Evolutionary conservation across 192 early-diverging fungal genomes (phyloP).

Genomic region (Podila verticillata): DNA sequence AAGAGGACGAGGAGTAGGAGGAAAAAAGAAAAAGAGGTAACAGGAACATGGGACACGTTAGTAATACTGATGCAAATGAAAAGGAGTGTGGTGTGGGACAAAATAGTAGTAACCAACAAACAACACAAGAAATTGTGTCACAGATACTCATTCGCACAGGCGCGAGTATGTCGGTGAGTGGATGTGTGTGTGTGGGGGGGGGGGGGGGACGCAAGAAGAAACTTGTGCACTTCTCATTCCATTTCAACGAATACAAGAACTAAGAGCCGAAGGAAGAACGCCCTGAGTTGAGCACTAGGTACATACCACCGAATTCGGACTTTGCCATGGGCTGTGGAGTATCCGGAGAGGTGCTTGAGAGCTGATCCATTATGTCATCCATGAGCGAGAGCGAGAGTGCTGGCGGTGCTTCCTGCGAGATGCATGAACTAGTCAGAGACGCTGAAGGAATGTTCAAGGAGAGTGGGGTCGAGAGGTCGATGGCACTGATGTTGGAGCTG

Average conservation of each 20-base stretch:
- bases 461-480: conserved; percentile 2
- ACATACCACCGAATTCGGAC: conserved; percentile 24
- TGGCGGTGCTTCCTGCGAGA: not conserved
- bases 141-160: no score
- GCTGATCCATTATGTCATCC: conserved; percentile 45
- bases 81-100: not conserved
- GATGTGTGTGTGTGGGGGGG: no score
- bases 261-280: no score
- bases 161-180: no score
- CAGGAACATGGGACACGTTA: not conserved
- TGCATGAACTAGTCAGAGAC: not conserved
- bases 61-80: not conserved
- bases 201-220: no score
- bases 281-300: not conserved
- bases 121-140: no score
- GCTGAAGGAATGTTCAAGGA: conserved; percentile 22
- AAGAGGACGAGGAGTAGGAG: not conserved
- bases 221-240: no score
- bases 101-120: no score
- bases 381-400: conserved; percentile 26
- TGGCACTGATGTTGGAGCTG: conserved; percentile 5
- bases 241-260: no score
- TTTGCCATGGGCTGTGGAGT: conserved; percentile 20
- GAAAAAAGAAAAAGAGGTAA: not conserved
- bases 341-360: conserved; percentile 16